A percentile compares a stretch with the other conserved stretches of the same genome.
Conservation (phyloP, 129 eudicot genomes). For the Escallonia herrerae region DNA sequence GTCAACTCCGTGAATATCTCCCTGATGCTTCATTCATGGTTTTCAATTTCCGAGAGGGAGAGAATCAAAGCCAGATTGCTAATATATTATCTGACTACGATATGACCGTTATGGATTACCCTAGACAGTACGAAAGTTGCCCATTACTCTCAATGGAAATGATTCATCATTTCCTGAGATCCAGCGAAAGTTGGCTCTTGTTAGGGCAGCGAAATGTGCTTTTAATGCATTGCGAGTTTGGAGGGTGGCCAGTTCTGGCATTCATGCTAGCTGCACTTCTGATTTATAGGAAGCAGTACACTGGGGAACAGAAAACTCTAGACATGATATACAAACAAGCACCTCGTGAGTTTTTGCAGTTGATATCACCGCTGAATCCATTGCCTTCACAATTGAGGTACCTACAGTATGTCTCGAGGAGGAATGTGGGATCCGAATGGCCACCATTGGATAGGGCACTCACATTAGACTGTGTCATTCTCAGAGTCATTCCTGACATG, state of each 20-base stretch:
- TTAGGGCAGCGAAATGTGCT: constrained; percentile 68
- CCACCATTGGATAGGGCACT: constrained; percentile 69
- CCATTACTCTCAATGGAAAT: constrained; percentile 66
- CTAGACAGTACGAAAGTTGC: constrained; percentile 53
- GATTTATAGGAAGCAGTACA: constrained; percentile 52
- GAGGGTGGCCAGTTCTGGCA: constrained; percentile 73
- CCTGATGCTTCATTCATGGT: constrained; percentile 70
- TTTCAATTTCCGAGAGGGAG: constrained; percentile 66
- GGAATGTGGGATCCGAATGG: constrained; percentile 73
- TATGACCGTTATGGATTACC: constrained; percentile 76
- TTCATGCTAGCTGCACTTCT: constrained; percentile 81
- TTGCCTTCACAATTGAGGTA: constrained; percentile 84
- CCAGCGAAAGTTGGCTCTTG: constrained; percentile 77
- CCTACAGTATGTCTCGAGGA: constrained; percentile 73
- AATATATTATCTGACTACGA: constrained; percentile 42
- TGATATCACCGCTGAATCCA: constrained; percentile 63
- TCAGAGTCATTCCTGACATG: constrained; percentile 59
- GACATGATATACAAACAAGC: constrained; percentile 89
- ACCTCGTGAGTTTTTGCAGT: constrained; percentile 62
- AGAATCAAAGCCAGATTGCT: constrained; percentile 39
- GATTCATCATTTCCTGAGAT: constrained; percentile 64
- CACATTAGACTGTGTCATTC: constrained; percentile 65
- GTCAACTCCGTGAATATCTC: constrained; percentile 50
- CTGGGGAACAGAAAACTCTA: constrained; percentile 66
- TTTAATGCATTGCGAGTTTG: constrained; percentile 77